phyloP scores from a whole-genome alignment of 2,329 filamentous ascomycete genomes.

The Tolypocladium tropicale region DNA sequence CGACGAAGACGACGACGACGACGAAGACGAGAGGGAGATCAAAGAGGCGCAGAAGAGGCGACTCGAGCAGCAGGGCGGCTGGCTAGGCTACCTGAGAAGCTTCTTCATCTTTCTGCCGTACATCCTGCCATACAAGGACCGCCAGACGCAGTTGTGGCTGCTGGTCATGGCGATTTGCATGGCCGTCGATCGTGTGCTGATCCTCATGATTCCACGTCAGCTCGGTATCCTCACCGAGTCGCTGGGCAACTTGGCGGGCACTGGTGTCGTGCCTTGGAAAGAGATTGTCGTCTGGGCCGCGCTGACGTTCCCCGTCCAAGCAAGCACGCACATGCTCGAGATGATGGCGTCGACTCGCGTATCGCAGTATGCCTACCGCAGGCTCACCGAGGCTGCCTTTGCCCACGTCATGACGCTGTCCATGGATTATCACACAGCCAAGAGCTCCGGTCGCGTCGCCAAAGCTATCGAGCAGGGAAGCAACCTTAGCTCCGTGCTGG shows the following conservation, averaged over 20 bases:
- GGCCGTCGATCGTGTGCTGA: slow-evolving; percentile 13
- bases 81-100: slow-evolving; percentile 19
- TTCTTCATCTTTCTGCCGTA: slow-evolving; percentile 20
- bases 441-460: slow-evolving; percentile 54
- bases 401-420: slow-evolving; percentile 58
- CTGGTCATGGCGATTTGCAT: slow-evolving; percentile 13
- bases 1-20: slow-evolving; percentile 6
- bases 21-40: slow-evolving; percentile 8
- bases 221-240: slow-evolving; percentile 20
- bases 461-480: slow-evolving; percentile 54
- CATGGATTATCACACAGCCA: slow-evolving; percentile 59
- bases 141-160: slow-evolving; percentile 18
- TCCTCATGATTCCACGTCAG: slow-evolving; percentile 20
- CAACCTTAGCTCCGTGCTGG: slow-evolving; percentile 47
- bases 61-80: slow-evolving; percentile 18
- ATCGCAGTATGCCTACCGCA: slow-evolving; percentile 33
- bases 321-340: slow-evolving; percentile 9
- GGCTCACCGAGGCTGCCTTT: slow-evolving; percentile 51
- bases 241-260: slow-evolving; percentile 8
- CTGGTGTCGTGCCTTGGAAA: slow-evolving; percentile 9
- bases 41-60: slow-evolving; percentile 15
- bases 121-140: slow-evolving; percentile 18
- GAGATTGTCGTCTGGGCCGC: slow-evolving; percentile 10
- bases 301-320: slow-evolving; percentile 5
- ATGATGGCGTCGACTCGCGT: slow-evolving; percentile 21